phyloP scores from a whole-genome alignment of 768 basidiomycete species.

The Russula virescens region DNA sequence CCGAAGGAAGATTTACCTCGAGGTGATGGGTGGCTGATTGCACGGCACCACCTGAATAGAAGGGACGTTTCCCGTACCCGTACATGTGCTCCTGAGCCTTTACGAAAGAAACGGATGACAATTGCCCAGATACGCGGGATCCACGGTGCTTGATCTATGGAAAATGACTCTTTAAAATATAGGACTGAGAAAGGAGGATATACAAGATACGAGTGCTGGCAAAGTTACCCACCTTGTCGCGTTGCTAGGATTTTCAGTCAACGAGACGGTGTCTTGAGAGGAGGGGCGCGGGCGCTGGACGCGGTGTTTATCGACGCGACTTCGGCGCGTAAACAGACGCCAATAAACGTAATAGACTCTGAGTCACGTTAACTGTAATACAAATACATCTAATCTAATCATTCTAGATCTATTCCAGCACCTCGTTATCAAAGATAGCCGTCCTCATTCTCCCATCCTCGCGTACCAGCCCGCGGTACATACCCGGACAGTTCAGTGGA shows the following conservation, averaged over 20 bases:
- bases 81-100: background rate
- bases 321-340: conserved; percentile 11
- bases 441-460: conserved; percentile 65
- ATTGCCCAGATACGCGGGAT: background rate
- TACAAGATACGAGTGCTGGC: background rate
- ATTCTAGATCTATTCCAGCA: conserved; percentile 19
- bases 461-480: conserved; percentile 75
- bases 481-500: conserved; percentile 70
- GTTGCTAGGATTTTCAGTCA: background rate
- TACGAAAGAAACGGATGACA: background rate
- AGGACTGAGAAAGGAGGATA: background rate
- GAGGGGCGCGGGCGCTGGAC: background rate
- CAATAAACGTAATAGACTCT: conserved; percentile 3
- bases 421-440: conserved; percentile 74
- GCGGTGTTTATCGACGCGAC: background rate
- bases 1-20: conserved; percentile 3
- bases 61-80: background rate
- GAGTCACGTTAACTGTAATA: no score
- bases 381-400: no score
- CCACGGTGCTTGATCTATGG: background rate
- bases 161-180: no score
- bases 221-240: background rate
- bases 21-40: conserved; percentile 8
- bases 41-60: background rate
- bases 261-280: conserved; percentile 11